A percentile compares a stretch with the other conserved stretches of the same genome.
phyloP scores from a whole-genome alignment of 306 rosid genomes.

The Rubus idaeus region DNA sequence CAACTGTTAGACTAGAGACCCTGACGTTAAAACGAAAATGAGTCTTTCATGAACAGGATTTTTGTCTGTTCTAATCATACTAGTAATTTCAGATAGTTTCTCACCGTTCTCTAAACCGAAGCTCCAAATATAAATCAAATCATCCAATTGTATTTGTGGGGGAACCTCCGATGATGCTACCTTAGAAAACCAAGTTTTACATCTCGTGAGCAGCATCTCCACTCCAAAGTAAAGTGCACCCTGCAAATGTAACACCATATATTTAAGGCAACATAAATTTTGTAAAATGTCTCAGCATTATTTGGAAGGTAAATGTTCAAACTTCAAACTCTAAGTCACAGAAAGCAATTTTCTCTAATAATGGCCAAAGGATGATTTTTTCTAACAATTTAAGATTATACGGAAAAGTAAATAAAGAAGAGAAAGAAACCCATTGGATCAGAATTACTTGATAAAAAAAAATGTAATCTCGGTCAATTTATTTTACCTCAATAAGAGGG shows the following conservation, averaged over 20 bases:
- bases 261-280: background rate
- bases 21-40: constrained; percentile 9
- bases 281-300: background rate
- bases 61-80: background rate
- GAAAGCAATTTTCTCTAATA: background rate
- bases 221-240: constrained; percentile 87
- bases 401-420: background rate
- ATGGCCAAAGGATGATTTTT: background rate
- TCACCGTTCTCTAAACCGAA: constrained; percentile 63
- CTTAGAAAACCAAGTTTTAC: constrained; percentile 64
- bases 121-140: constrained; percentile 61
- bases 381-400: background rate
- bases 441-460: background rate
- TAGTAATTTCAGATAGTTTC: constrained; percentile 18
- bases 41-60: background rate
- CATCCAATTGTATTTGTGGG: constrained; percentile 47
- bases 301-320: background rate
- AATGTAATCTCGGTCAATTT: background rate
- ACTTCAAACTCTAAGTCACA: background rate
- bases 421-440: background rate
- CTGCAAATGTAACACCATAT: constrained; percentile 36
- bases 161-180: constrained; percentile 35
- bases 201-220: constrained; percentile 54
- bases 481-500: constrained; percentile 63
- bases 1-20: constrained; percentile 32